phyloP scores from a whole-genome alignment of 2,329 filamentous ascomycete genomes.

The Monosporascus ibericus region DNA sequence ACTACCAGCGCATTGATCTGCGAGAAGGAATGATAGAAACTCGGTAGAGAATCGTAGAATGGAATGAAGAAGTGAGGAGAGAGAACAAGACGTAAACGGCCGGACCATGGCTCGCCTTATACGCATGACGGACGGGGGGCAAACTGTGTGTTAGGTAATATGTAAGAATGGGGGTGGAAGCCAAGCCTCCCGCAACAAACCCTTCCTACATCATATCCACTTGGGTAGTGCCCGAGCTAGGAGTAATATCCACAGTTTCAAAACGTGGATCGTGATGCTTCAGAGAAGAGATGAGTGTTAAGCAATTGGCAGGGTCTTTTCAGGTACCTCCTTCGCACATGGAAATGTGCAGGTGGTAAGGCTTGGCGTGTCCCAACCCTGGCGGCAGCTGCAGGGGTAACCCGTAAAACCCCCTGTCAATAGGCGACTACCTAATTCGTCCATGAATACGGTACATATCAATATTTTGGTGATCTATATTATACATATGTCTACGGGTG shows the following conservation, averaged over 20 bases:
- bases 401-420: slow-evolving; percentile 11
- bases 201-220: slow-evolving; percentile 20
- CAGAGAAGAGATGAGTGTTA: slow-evolving; percentile 21
- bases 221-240: slow-evolving; percentile 20
- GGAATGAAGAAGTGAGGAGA: slow-evolving; percentile 24
- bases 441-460: too few relatives aligned
- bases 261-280: slow-evolving; percentile 31
- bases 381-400: slow-evolving; percentile 6
- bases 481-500: too few relatives aligned
- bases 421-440: not conserved
- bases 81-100: slow-evolving; percentile 25
- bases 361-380: slow-evolving; percentile 1
- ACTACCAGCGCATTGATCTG: slow-evolving; percentile 42
- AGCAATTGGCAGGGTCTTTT: slow-evolving; percentile 23
- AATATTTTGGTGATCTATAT: too few relatives aligned
- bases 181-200: slow-evolving; percentile 19
- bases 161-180: slow-evolving; percentile 16
- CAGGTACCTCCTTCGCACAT: slow-evolving; percentile 2
- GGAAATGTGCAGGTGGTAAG: slow-evolving; percentile 15
- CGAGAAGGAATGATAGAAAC: slow-evolving; percentile 27
- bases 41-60: slow-evolving; percentile 17
- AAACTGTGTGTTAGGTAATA: slow-evolving; percentile 17
- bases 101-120: slow-evolving; percentile 39
- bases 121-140: slow-evolving; percentile 15
- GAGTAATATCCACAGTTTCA: slow-evolving; percentile 33